Base-by-base conservation (phyloP, 331 rosid genomes). In the Acacia pycnantha region DNA sequence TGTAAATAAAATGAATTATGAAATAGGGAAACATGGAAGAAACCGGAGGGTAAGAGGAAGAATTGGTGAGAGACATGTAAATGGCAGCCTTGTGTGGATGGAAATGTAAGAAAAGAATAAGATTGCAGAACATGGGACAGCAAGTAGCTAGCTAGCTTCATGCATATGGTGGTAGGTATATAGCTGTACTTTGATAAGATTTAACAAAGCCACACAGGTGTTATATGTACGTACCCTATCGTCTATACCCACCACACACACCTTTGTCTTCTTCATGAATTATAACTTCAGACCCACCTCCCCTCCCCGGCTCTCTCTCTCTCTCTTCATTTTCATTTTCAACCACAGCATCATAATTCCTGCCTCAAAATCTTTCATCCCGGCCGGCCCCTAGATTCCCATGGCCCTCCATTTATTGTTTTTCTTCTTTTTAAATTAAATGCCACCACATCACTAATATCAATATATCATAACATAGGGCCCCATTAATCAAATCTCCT, bases 151-250 rank as follows among this genome's bases (percentile, higher is more conserved):
- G 35, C 33, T 31, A 2, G 33, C 33, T 2, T 31, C 40, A 5
- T 5, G 6, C 21, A 8, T 3, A 18, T 0, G 66, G 0, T 2
- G 16, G 33, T 58, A 58, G 66, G 33, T 22, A 9, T 11, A 58
- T 22, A 11, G 89, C 92, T 89, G 84, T 31, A 31, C 33, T 89
- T 81, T 87, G 94, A 87, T 77, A 82, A 81, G 90, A 89, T 84
- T 80, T 81, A 62, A 59, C 68, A 53, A 35, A 40, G 13, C 72
- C 37, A n/a, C 8, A 12, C 37, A 13, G 19, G 68, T 12, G 8
- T 3, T 22, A 9, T 50, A 15, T 56, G 64, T 56, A n/a, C 64
- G 64, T 54, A 6, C 26, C 40, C 40, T 5, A 35, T 35, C 40
- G 40, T 35, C 40, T 35, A 35, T 0, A 5, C 0, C 4, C 40